phyloP scores from a whole-genome alignment of 352 stramenopile species.

The Phytophthora tubulina region DNA sequence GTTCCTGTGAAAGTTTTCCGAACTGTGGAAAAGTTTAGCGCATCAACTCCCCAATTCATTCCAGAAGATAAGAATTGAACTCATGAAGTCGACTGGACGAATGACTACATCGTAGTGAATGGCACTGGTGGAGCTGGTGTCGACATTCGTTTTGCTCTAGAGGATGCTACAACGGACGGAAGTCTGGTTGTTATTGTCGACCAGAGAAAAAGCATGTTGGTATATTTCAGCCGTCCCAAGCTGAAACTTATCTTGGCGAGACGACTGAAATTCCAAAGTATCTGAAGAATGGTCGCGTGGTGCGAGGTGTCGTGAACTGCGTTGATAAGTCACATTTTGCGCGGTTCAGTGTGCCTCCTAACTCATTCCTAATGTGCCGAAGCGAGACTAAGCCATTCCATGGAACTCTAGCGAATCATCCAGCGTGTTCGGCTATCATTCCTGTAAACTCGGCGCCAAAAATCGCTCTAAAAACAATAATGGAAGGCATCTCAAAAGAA shows the following conservation, averaged over 20 bases:
- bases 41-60: conserved; percentile 14
- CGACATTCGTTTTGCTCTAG: conserved; percentile 48
- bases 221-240: conserved; percentile 22
- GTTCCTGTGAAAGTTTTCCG: conserved; percentile 11
- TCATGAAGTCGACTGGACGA: conserved; percentile 18
- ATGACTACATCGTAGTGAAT: conserved; percentile 45
- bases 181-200: conserved; percentile 24
- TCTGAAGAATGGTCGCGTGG: conserved; percentile 14
- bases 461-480: conserved; percentile 36
- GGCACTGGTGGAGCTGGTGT: conserved; percentile 30
- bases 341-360: neutral
- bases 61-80: neutral
- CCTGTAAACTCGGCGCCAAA: conserved; percentile 38
- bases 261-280: conserved; percentile 10
- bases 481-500: conserved; percentile 1
- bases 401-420: conserved; percentile 44
- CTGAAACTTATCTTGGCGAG: conserved; percentile 16
- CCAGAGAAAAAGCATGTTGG: conserved; percentile 15
- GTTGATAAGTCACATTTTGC: conserved; percentile 7
- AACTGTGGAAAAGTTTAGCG: conserved; percentile 3
- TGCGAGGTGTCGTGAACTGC: conserved; percentile 18
- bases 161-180: conserved; percentile 33
- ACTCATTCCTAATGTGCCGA: conserved; percentile 35
- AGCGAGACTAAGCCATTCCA: conserved; percentile 35
- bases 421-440: conserved; percentile 42